Conservation (phyloP, 2,329 filamentous ascomycete species). For the Ambrosiella cleistominuta region DNA sequence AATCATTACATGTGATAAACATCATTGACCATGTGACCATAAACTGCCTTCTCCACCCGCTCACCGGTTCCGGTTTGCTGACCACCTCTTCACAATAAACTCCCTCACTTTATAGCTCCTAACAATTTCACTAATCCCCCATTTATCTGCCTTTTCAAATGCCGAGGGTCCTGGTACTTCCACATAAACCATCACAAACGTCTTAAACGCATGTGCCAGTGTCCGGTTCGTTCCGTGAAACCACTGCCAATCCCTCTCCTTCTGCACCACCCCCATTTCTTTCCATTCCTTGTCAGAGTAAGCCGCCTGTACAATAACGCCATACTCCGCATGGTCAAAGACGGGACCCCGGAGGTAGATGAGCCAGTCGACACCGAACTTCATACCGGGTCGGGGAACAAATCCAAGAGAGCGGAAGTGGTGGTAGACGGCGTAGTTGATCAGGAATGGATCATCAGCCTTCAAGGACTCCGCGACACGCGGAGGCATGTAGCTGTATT, state of each 20-base stretch:
- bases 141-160: slow-evolving; percentile 25
- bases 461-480: slow-evolving; percentile 27
- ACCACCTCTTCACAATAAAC: slow-evolving; percentile 67
- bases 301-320: slow-evolving; percentile 64
- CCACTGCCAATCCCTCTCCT: slow-evolving; percentile 54
- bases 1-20: too few species aligned
- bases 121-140: slow-evolving; percentile 46
- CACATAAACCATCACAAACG: slow-evolving; percentile 73
- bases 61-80: slow-evolving; percentile 53
- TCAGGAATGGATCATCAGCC: slow-evolving; percentile 67
- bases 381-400: slow-evolving; percentile 82
- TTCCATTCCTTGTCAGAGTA: slow-evolving; percentile 64
- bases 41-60: not conserved
- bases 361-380: slow-evolving; percentile 90
- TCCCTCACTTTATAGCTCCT: slow-evolving; percentile 61
- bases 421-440: slow-evolving; percentile 82
- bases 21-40: not conserved
- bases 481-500: slow-evolving; percentile 49
- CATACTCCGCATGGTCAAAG: slow-evolving; percentile 90
- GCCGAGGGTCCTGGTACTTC: slow-evolving; percentile 59
- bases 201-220: slow-evolving; percentile 79
- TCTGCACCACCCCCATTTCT: slow-evolving; percentile 31
- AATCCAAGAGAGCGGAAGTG: slow-evolving; percentile 92
- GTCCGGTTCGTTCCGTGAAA: slow-evolving; percentile 81
- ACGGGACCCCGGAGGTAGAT: slow-evolving; percentile 85